phyloP scores from a whole-genome alignment of 306 rosid species.

The Vicia sativa region DNA sequence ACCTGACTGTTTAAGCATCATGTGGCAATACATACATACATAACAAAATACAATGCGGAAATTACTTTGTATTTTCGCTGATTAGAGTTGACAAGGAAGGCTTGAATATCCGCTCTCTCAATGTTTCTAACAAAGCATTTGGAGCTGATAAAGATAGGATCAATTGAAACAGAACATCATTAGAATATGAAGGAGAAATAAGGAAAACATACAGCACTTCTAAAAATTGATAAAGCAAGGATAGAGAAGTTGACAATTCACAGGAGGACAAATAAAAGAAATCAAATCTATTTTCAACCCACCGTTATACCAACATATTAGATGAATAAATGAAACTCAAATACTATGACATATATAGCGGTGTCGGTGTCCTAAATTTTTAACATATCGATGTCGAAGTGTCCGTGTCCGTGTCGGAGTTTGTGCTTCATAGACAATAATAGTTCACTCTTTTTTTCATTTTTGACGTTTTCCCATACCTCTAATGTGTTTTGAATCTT shows the following conservation, averaged over 20 bases:
- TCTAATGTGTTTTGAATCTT: no score
- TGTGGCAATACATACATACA: constrained; percentile 28
- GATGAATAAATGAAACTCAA: no score
- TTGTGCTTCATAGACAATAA: no score
- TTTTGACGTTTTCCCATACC: no score
- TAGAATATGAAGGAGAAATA: constrained; percentile 11
- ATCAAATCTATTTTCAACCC: not conserved
- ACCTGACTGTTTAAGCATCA: constrained; percentile 12
- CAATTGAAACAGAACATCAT: constrained; percentile 31
- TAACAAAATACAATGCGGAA: constrained; percentile 26
- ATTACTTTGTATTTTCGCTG: constrained; percentile 76
- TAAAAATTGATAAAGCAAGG: constrained; percentile 21
- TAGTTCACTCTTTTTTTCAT: no score
- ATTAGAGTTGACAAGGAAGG: constrained; percentile 84
- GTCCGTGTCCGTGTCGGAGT: no score
- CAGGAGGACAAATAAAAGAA: constrained; percentile 23
- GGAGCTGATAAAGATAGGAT: constrained; percentile 61
- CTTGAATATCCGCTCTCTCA: constrained; percentile 93
- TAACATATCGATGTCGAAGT: no score
- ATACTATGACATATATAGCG: no score
- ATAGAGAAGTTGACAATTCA: constrained; percentile 20
- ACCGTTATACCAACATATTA: no score
- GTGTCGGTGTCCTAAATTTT: no score
- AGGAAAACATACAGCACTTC: constrained; percentile 21
- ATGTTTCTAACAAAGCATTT: constrained; percentile 73